Evolutionary conservation across 164 flowering plant species (phyloP).

Genomic region (Buxus sempervirens): DNA sequence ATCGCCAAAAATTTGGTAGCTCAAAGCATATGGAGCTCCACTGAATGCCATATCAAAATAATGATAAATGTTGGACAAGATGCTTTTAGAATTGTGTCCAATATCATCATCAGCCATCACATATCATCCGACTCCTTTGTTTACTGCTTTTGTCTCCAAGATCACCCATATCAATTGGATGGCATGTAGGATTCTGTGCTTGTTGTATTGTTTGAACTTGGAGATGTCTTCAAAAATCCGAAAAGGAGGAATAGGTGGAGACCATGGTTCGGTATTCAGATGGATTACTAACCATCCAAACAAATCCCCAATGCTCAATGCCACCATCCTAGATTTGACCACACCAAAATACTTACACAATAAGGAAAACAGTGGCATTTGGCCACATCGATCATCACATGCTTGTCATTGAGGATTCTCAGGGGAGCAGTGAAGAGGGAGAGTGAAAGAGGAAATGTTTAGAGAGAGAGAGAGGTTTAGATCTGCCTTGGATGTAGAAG

Average conservation of each 20-base stretch:
- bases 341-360: too few species aligned
- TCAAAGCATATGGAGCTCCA: constrained; percentile 65
- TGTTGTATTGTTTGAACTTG: constrained; percentile 21
- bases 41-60: constrained; percentile 68
- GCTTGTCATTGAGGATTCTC: too few species aligned
- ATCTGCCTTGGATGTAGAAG: too few species aligned
- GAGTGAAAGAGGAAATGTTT: too few species aligned
- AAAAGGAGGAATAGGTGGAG: too few species aligned
- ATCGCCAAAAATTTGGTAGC: too few species aligned
- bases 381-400: too few species aligned
- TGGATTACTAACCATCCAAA: constrained; percentile 43
- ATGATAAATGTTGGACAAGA: constrained; percentile 32
- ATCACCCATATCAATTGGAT: constrained; percentile 36
- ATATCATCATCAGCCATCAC: constrained; percentile 63
- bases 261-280: constrained; percentile 42
- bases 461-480: too few species aligned
- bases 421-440: too few species aligned
- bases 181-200: constrained; percentile 15
- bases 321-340: constrained; percentile 74
- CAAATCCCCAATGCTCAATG: constrained; percentile 39
- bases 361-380: too few species aligned
- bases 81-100: constrained; percentile 47
- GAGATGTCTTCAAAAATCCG: too few species aligned
- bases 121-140: constrained; percentile 42
- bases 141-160: constrained; percentile 35